Conservation (phyloP, 2,329 filamentous ascomycete genomes). For the Pseudohalonectria lignicola region DNA sequence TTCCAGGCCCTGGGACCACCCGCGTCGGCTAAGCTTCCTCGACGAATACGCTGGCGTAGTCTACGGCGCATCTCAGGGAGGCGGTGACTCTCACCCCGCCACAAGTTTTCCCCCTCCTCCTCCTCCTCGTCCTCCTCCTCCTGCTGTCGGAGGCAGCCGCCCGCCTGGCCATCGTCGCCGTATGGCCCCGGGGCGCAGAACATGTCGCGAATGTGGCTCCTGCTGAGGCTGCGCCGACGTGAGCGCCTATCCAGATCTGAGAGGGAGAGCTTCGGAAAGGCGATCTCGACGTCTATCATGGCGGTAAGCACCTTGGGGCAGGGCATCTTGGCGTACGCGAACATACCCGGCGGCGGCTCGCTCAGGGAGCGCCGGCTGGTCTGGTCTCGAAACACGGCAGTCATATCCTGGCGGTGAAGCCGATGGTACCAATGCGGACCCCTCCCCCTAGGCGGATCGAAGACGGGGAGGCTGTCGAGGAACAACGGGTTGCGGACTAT, state of each 20-base stretch:
- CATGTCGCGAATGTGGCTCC: constrained; percentile 22
- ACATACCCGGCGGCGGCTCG: constrained; percentile 3
- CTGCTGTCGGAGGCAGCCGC: too few relatives aligned
- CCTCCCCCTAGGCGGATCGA: not conserved
- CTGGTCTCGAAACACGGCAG: too few relatives aligned
- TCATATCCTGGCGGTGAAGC: constrained; percentile 8
- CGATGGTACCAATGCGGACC: constrained; percentile 1
- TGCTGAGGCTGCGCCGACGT: constrained; percentile 22
- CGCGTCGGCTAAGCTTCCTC: too few relatives aligned
- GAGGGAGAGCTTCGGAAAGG: constrained; percentile 19
- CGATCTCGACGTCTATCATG: constrained; percentile 18
- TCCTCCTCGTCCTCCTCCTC: too few relatives aligned
- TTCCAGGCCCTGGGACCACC: too few relatives aligned
- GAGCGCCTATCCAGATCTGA: constrained; percentile 18
- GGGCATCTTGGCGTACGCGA: constrained; percentile 10
- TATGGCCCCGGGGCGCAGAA: too few relatives aligned
- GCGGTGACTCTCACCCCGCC: too few relatives aligned
- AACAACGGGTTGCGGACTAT: constrained; percentile 1
- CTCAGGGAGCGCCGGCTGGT: constrained; percentile 6
- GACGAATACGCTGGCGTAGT: too few relatives aligned
- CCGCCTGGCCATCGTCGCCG: too few relatives aligned
- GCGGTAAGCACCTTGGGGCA: constrained; percentile 10
- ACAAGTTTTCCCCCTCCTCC: too few relatives aligned
- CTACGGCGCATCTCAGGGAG: too few relatives aligned
- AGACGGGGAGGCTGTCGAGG: not conserved